Percentiles rank a stretch among this genome's conserved stretches.
Evolutionary conservation across 2,329 filamentous ascomycete genomes (phyloP).

Genomic region (Fusarium sp.): DNA sequence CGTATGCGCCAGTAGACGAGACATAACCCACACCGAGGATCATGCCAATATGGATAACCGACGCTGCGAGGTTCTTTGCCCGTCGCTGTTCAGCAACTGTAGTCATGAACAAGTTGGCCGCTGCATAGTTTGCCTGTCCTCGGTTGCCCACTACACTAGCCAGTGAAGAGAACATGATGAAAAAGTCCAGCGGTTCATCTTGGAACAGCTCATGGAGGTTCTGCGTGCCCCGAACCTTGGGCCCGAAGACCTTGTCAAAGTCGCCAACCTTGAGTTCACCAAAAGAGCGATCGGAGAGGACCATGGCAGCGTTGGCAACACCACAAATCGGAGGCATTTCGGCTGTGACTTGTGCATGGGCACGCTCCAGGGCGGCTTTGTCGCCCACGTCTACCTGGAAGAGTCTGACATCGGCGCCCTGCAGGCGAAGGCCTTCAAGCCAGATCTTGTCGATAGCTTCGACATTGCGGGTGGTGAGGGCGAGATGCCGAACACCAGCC

Average conservation of each 20-base stretch:
- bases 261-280: not conserved
- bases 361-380: not conserved
- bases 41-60: constrained; percentile 5
- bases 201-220: not conserved
- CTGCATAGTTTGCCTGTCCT: constrained; percentile 7
- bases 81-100: not conserved
- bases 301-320: not conserved
- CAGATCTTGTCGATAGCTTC: not conserved
- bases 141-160: constrained; percentile 2
- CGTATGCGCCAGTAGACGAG: not conserved
- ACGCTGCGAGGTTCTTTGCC: not conserved
- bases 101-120: not conserved
- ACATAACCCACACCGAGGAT: constrained; percentile 1
- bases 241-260: not conserved
- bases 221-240: constrained; percentile 1
- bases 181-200: not conserved
- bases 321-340: not conserved
- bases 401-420: not conserved
- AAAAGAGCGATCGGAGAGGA: not conserved
- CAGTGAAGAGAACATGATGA: not conserved
- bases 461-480: not conserved
- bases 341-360: not conserved
- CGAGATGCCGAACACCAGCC: not conserved
- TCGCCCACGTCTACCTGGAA: not conserved
- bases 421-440: not conserved